phyloP scores from a whole-genome alignment of 1,284 basidiomycete genomes.

The Ustilago vetiveriae region DNA sequence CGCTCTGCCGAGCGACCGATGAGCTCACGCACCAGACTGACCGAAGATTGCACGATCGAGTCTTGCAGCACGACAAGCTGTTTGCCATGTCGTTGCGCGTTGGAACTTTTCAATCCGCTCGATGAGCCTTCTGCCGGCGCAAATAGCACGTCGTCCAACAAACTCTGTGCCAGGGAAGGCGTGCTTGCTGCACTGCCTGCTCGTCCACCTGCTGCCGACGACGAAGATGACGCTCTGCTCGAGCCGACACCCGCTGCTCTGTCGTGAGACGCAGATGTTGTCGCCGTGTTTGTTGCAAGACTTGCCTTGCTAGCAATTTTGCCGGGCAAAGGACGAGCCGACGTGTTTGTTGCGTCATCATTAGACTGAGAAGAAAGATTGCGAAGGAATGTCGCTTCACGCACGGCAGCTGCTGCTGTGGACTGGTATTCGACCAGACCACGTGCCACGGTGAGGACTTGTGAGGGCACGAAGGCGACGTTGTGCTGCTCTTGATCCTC shows the following conservation, averaged over 20 bases:
- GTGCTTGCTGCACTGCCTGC: slow-evolving; percentile 29
- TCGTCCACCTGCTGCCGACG: slow-evolving; percentile 1
- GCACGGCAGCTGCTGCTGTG: slow-evolving; percentile 14
- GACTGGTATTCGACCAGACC: slow-evolving; percentile 44
- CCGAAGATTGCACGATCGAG: slow-evolving; percentile 48
- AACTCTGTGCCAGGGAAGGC: slow-evolving; percentile 33
- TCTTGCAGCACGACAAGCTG: slow-evolving; percentile 56
- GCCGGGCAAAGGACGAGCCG: no score
- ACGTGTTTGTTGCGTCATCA: slow-evolving; percentile 16
- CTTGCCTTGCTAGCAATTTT: no score
- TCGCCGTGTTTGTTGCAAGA: no score
- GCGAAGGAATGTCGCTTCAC: slow-evolving; percentile 19
- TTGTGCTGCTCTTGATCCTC: slow-evolving; percentile 5
- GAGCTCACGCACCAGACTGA: slow-evolving; percentile 42
- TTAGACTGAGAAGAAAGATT: background rate
- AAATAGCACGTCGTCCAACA: slow-evolving; percentile 31
- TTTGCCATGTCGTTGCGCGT: slow-evolving; percentile 39
- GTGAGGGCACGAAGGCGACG: slow-evolving; percentile 47
- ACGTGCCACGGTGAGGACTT: slow-evolving; percentile 47
- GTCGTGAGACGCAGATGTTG: background rate
- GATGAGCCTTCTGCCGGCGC: slow-evolving; percentile 27
- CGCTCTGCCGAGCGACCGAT: slow-evolving; percentile 24
- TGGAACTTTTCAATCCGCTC: slow-evolving; percentile 19
- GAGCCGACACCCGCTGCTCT: background rate
- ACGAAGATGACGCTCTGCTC: background rate